These are phyloP conservation scores for Ascochyta pisi DNA, from an alignment of 2,329 filamentous ascomycete genomes.

Conservation along the genomic window DNA sequence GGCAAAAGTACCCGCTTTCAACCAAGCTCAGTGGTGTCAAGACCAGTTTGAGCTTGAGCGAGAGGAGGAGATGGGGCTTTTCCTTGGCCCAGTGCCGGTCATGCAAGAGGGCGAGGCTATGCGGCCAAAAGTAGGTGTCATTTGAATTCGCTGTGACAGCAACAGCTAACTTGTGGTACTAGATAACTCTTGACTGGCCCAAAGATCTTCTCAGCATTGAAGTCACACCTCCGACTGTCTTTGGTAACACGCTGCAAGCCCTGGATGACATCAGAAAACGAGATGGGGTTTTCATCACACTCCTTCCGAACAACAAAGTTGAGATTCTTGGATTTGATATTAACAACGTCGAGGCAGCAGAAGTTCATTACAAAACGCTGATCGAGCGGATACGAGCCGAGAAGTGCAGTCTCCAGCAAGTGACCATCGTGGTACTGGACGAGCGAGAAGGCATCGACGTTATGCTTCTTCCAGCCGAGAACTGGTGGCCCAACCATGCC, in stretches of 20 bases:
- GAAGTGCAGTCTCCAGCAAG: conserved; percentile 12
- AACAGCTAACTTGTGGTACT: conserved; percentile 25
- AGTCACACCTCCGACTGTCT: conserved; percentile 31
- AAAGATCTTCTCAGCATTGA: conserved; percentile 22
- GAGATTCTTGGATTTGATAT: conserved; percentile 30
- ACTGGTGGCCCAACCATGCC: conserved; percentile 36
- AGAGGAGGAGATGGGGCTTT: conserved; percentile 26
- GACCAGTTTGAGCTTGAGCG: conserved; percentile 25
- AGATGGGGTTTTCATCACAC: conserved; percentile 38
- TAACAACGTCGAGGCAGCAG: conserved; percentile 27
- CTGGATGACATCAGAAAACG: conserved; percentile 37
- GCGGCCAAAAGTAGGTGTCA: conserved; percentile 16
- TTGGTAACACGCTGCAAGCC: conserved; percentile 37
- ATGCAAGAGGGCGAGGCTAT: conserved; percentile 7
- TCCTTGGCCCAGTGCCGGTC: conserved; percentile 27
- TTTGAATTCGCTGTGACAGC: not conserved
- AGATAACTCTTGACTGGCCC: conserved; percentile 35
- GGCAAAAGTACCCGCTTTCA: conserved; percentile 37
- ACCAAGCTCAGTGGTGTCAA: conserved; percentile 33
- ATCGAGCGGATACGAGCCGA: conserved; percentile 29
- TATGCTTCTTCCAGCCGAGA: conserved; percentile 20
- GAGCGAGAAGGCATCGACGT: conserved; percentile 32
- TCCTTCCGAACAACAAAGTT: conserved; percentile 19
- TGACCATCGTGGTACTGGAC: conserved; percentile 38
- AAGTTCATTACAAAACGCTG: conserved; percentile 28